These are phyloP conservation scores for Ascochyta lentis DNA, from an alignment of 2,329 filamentous ascomycete genomes.

Conservation along the genomic window DNA sequence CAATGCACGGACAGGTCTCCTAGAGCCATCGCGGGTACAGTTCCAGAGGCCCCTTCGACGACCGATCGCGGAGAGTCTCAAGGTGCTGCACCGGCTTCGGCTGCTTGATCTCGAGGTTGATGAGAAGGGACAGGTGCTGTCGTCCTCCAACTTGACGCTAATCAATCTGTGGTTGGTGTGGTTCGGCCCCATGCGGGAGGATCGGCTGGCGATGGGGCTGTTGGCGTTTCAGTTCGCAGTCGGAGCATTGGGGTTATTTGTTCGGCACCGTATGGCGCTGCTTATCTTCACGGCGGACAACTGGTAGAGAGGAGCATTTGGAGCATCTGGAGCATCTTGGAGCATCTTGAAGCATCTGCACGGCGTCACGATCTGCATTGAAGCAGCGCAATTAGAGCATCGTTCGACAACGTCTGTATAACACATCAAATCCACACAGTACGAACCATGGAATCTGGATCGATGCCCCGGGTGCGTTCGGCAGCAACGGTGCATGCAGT, in stretches of 20 bases:
- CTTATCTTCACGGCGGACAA: conserved; percentile 94
- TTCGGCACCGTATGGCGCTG: conserved; percentile 83
- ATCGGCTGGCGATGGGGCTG: conserved; percentile 80
- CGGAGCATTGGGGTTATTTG: conserved; percentile 83
- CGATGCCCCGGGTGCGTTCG: conserved; percentile 2
- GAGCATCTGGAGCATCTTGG: not conserved
- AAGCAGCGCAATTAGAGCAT: not conserved
- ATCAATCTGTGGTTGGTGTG: conserved; percentile 96
- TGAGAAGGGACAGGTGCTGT: conserved; percentile 71
- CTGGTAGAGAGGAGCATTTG: conserved; percentile 27
- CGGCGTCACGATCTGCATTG: conserved; percentile 5
- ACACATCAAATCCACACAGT: not conserved
- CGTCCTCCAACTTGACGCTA: conserved; percentile 90
- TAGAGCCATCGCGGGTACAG: conserved; percentile 84
- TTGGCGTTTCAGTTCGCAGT: conserved; percentile 76
- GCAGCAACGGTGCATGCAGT: conserved; percentile 1
- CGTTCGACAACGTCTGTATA: not conserved
- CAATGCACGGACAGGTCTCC: conserved; percentile 80
- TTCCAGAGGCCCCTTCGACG: conserved; percentile 74
- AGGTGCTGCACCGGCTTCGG: conserved; percentile 70
- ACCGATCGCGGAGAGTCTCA: conserved; percentile 68
- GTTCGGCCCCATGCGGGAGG: conserved; percentile 89
- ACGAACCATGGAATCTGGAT: conserved; percentile 1
- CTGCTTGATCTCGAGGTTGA: conserved; percentile 74
- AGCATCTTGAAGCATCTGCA: conserved; percentile 3